Conservation (phyloP, 2,329 filamentous ascomycete genomes). For the Penicillium brevicompactum region DNA sequence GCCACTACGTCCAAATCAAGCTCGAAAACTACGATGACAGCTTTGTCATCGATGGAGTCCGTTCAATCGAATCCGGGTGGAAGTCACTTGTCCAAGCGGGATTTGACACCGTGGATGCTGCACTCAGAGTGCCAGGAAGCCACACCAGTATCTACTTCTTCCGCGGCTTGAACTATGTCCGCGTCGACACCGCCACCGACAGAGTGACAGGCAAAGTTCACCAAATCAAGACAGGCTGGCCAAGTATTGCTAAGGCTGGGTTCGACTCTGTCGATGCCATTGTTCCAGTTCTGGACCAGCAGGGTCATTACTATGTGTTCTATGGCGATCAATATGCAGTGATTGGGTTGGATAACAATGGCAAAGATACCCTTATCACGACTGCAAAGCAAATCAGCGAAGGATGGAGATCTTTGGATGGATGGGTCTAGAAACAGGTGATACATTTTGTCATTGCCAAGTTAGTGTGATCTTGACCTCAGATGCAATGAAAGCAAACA, state of each 20-base stretch:
- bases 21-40: conserved; percentile 5
- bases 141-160: conserved; percentile 3
- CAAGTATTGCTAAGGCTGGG: conserved; percentile 1
- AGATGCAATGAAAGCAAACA: no score
- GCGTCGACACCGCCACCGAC: background rate
- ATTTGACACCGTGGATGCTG: conserved; percentile 1
- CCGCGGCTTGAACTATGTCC: conserved; percentile 3
- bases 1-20: conserved; percentile 1
- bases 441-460: background rate
- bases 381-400: background rate
- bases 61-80: background rate
- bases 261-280: conserved; percentile 1
- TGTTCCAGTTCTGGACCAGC: background rate
- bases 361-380: background rate
- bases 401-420: background rate
- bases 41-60: background rate
- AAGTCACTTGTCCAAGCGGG: background rate
- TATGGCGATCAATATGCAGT: background rate
- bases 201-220: background rate
- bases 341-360: background rate
- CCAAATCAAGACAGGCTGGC: background rate
- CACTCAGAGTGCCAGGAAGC: background rate
- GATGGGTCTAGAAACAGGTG: background rate
- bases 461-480: background rate
- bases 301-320: background rate